A percentile compares a stretch with the other conserved stretches of the same genome.
These are phyloP conservation scores for Vigna angularis DNA, from an alignment of 306 rosid species.

Conservation along the genomic window DNA sequence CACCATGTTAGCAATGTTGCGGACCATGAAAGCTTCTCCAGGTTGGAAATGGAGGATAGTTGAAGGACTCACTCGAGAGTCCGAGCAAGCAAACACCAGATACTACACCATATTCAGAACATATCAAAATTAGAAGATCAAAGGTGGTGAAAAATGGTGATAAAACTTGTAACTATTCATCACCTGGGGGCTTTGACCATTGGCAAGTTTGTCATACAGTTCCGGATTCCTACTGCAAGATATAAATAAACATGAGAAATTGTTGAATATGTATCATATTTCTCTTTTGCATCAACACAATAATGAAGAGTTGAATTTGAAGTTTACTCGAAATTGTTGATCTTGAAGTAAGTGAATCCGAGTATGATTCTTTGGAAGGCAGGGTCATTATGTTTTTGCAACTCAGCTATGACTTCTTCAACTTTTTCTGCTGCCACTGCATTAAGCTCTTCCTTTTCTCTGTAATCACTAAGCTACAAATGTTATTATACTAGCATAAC, in stretches of 20 bases:
- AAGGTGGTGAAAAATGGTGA: not conserved
- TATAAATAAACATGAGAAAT: not conserved
- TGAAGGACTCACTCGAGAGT: constrained; percentile 78
- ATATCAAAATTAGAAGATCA: not conserved
- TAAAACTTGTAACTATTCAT: not conserved
- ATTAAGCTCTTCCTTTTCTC: constrained; percentile 57
- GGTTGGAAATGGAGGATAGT: constrained; percentile 61
- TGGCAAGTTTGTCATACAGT: constrained; percentile 39
- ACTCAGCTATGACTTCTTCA: constrained; percentile 49
- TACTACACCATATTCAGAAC: constrained; percentile 44
- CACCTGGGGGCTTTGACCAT: constrained; percentile 65
- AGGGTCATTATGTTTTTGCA: constrained; percentile 36
- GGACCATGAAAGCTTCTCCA: constrained; percentile 72
- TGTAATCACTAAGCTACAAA: constrained; percentile 15
- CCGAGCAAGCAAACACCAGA: constrained; percentile 78
- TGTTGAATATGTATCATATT: no score
- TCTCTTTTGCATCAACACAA: not conserved
- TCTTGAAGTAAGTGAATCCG: constrained; percentile 58
- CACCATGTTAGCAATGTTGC: constrained; percentile 75
- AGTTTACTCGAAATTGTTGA: constrained; percentile 54
- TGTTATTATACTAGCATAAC: not conserved
- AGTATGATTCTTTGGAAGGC: constrained; percentile 39
- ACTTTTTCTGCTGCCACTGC: constrained; percentile 49
- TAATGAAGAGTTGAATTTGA: constrained; percentile 15
- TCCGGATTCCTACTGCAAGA: constrained; percentile 51